phyloP scores from a whole-genome alignment of 257 asterid species.

The Penstemon eatonii region DNA sequence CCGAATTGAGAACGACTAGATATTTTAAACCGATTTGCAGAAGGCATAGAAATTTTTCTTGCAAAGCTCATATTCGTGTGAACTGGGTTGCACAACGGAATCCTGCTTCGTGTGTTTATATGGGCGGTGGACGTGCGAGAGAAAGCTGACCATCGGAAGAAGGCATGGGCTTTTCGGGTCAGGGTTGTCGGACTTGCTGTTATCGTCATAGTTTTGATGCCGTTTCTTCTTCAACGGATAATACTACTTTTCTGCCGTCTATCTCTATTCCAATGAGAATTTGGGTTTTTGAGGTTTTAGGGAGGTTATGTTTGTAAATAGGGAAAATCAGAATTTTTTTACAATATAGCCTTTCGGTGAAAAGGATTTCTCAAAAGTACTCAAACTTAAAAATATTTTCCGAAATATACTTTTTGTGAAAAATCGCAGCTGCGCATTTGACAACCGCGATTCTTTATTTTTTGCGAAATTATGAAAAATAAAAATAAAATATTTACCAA shows the following conservation, averaged over 20 bases:
- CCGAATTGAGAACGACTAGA: slow-evolving; percentile 30
- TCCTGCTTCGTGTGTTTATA: slow-evolving; percentile 27
- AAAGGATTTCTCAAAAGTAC: too few species aligned
- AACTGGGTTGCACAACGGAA: slow-evolving; percentile 31
- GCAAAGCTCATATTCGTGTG: slow-evolving; percentile 20
- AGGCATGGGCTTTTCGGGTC: slow-evolving; percentile 30
- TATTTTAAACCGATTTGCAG: slow-evolving; percentile 36
- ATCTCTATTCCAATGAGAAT: too few species aligned
- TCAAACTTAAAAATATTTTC: too few species aligned
- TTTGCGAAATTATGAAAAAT: too few species aligned
- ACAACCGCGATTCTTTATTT: too few species aligned
- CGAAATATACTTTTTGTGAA: too few species aligned
- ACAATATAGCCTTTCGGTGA: too few species aligned
- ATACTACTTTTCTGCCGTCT: slow-evolving; percentile 3
- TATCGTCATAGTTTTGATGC: slow-evolving; percentile 27
- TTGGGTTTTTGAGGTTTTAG: slow-evolving; percentile 34
- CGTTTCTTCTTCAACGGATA: slow-evolving; percentile 17
- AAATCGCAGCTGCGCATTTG: too few species aligned
- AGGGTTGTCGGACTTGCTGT: slow-evolving; percentile 37
- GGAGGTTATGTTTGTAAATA: too few species aligned
- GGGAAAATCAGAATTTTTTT: too few species aligned
- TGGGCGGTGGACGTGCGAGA: slow-evolving; percentile 30
- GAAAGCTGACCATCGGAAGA: slow-evolving; percentile 26
- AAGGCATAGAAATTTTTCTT: slow-evolving; percentile 32
- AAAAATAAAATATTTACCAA: too few species aligned